Base-by-base conservation (phyloP, 768 basidiomycete species). In the Hygrophorus pudorinus region DNA sequence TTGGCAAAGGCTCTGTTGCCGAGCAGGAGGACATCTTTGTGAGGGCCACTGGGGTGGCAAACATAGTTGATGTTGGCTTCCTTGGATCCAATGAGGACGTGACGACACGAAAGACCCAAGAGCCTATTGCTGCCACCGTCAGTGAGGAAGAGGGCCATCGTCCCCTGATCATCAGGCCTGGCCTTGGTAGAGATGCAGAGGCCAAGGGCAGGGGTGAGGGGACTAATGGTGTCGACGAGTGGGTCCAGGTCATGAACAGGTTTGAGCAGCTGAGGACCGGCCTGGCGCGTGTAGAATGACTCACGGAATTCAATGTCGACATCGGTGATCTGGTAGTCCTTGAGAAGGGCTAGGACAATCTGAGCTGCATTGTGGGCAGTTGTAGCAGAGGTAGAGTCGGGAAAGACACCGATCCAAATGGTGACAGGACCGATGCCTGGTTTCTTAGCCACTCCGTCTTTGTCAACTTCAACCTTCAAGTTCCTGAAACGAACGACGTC, bases 301-400 rank as follows among this genome's bases (percentile, higher is more conserved):
- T 64, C 59, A 42, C 59, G 58, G 50, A 46, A 66, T 33, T 62
- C 61, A 36, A 66, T 35, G 41, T 66, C 57, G 50, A 66, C 50
- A 48, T 64, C 59, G 39, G 48, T 54, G 47, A 57, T 53, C 48
- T 52, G 45, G 52, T 58, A 51, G 24, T 57, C 47, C 48, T 52
- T 52, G 56, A 66, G 65, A 50, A 65, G 56, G 41, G 50, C 48
- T 42, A 63, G 53, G 48, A 63, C 45, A 34, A 51, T 53, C 51
- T 56, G 49, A 53, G 59, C 55, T 30, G 56, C 59, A 38, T 59
- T 41, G 51, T 53, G 59, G 48, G 64, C 60, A 52, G 51, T 55
- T 36, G 53, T 54, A 51, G 57, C 54, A 44, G 56, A 51, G 53
- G 53, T 55, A 52, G 53, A 47, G 20, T 57, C 54, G 52, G 41